Evolutionary conservation across 179 eudicot genomes (phyloP), one percentile per base, ranked within the genome.

Genomic region (Nepenthes alata): DNA sequence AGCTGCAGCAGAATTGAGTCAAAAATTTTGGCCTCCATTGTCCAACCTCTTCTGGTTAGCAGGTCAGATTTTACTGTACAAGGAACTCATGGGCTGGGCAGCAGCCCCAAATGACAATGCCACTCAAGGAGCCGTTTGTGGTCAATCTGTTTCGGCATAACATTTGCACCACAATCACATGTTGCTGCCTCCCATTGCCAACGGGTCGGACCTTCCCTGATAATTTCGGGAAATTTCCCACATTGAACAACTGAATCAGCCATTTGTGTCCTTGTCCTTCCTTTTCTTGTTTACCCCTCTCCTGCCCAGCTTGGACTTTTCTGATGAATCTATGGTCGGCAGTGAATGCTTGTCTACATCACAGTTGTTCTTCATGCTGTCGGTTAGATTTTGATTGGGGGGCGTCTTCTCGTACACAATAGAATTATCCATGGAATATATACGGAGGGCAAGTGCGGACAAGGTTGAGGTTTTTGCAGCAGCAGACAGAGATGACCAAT

Each of bases 401-500:
- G 79, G 47, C 35, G 54, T 60, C 53, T 58, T 86, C 47, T 81
- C 93, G 57, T 81, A 93, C 5, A 77, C 49, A 64, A 93, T 86
- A 73, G 90, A 86, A 37, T 85, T 76, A 58, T 93, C 98, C 51
- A 93, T 67, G 35, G 96, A 72, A 62, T 79, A 86, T 59, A 89
- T 70, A 12, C 91, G 95, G 54, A 91, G 75, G 57, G 98, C 86
- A 56, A 93, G 98, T 35, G 85, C 83, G 5, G 96, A 86, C 15
- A 89, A 66, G 9, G 95, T 86, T 11, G 95, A 79, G 69, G 77
- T 83, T 59, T 75, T 85, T 38, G 82, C 90, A 53, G 90, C 95
- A 64, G 90, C 88, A 52, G 96, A 81, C 1, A 85, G 78, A 15
- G 98, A 93, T n/a, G 98, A 86, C 98, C 98, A 93, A 67, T 85